Evolutionary conservation across 2,329 filamentous ascomycete species (phyloP).

Genomic region (Arthrinium phaeospermum): DNA sequence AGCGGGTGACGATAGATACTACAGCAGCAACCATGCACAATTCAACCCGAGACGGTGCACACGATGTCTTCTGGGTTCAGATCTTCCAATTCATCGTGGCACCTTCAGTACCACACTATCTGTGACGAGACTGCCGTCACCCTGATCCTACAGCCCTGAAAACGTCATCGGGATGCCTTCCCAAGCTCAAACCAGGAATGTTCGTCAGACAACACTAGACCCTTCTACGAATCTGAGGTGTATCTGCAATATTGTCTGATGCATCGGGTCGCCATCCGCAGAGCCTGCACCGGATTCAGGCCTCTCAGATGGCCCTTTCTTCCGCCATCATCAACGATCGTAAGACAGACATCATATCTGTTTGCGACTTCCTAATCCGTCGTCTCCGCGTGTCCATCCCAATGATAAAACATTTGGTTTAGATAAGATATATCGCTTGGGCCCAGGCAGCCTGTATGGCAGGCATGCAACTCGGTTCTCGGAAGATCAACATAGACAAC

Average conservation of each 20-base stretch:
- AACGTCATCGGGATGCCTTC: background rate
- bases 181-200: background rate
- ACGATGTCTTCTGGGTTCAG: background rate
- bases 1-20: background rate
- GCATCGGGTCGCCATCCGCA: background rate
- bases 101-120: background rate
- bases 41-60: background rate
- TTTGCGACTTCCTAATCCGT: background rate
- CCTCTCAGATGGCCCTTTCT: background rate
- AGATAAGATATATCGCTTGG: background rate
- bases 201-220: background rate
- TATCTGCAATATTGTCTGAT: background rate
- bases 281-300: background rate
- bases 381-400: background rate
- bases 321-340: background rate
- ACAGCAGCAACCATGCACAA: background rate
- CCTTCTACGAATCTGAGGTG: background rate
- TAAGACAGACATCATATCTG: background rate
- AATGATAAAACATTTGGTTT: background rate
- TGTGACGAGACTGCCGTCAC: background rate
- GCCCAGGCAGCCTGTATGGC: background rate
- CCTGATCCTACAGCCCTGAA: background rate
- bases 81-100: constrained; percentile 17
- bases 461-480: background rate
- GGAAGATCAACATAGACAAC: background rate